Conservation (phyloP, 345 rosid genomes). For the Turnera subulata region DNA sequence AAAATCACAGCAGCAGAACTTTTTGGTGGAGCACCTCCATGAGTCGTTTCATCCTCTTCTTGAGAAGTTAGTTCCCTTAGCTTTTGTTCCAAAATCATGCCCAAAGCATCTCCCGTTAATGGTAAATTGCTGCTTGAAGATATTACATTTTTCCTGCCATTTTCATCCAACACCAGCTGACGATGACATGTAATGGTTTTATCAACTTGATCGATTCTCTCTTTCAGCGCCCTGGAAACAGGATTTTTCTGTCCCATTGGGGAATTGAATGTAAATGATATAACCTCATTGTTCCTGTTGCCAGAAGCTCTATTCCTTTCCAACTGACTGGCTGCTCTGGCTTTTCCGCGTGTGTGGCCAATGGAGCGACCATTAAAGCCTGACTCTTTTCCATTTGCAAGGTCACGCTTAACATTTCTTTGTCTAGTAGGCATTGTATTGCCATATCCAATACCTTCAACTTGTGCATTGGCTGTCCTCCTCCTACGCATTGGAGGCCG, state of each 20-base stretch:
- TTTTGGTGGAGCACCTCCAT: conserved; percentile 33
- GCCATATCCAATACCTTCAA: conserved; percentile 33
- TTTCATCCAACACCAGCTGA: conserved; percentile 18
- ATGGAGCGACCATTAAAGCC: conserved; percentile 8
- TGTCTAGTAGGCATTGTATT: conserved; percentile 32
- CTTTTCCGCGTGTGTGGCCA: conserved; percentile 13
- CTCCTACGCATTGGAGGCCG: conserved; percentile 49
- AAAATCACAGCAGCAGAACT: conserved; percentile 70
- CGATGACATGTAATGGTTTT: conserved; percentile 19
- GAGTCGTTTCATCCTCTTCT: conserved; percentile 50
- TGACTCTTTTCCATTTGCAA: conserved; percentile 21
- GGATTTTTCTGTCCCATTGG: conserved; percentile 25
- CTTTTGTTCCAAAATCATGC: conserved; percentile 65
- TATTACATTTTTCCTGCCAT: conserved; percentile 18
- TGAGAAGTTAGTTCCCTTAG: conserved; percentile 61
- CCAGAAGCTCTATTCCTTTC: conserved; percentile 27
- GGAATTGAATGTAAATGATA: conserved; percentile 49
- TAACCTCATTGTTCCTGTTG: conserved; percentile 23
- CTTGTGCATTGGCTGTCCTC: conserved; percentile 43
- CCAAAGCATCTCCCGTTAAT: conserved; percentile 46
- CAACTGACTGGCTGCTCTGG: conserved; percentile 22
- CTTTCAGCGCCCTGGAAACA: conserved; percentile 20
- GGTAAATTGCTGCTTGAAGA: conserved; percentile 32
- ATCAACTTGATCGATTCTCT: conserved; percentile 21
- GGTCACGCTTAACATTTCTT: conserved; percentile 21